phyloP scores from a whole-genome alignment of 805 yeast species.

The Nakazawaea laoshanensis region DNA sequence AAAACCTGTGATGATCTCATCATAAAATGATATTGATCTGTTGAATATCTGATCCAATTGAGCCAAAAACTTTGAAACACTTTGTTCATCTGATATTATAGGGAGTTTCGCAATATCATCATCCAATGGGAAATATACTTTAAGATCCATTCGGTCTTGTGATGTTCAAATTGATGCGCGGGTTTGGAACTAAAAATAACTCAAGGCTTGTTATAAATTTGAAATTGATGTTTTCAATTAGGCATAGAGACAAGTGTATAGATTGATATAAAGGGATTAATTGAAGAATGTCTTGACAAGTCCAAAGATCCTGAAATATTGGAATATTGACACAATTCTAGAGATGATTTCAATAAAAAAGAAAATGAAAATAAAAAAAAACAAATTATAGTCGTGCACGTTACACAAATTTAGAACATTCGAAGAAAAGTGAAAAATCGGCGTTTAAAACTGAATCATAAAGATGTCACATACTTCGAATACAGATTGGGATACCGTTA shows the following conservation, averaged over 20 bases:
- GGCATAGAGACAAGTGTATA: too few relatives aligned
- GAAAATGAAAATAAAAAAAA: constrained; percentile 2
- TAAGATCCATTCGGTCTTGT: constrained; percentile 6
- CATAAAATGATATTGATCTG: constrained; percentile 9
- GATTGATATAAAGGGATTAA: too few relatives aligned
- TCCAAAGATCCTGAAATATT: too few relatives aligned
- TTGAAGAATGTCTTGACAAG: too few relatives aligned
- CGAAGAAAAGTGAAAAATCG: neutral
- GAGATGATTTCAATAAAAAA: too few relatives aligned
- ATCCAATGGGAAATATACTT: constrained; percentile 8
- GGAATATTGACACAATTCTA: neutral
- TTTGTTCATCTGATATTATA: neutral
- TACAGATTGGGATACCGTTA: constrained; percentile 87
- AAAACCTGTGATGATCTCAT: constrained; percentile 6
- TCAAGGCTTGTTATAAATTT: too few relatives aligned
- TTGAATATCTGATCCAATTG: constrained; percentile 2
- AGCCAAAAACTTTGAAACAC: neutral
- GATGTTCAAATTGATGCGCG: too few relatives aligned
- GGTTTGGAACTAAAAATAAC: too few relatives aligned
- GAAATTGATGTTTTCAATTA: too few relatives aligned
- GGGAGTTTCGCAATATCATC: constrained; percentile 1
- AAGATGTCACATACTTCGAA: constrained; percentile 12
- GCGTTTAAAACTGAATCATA: neutral
- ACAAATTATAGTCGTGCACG: constrained; percentile 1
- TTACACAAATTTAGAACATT: neutral